A percentile compares a stretch with the other conserved stretches of the same genome.
These are phyloP conservation scores for Xerophyta viscosa DNA, from an alignment of 106 monocot species.

Conservation along the genomic window DNA sequence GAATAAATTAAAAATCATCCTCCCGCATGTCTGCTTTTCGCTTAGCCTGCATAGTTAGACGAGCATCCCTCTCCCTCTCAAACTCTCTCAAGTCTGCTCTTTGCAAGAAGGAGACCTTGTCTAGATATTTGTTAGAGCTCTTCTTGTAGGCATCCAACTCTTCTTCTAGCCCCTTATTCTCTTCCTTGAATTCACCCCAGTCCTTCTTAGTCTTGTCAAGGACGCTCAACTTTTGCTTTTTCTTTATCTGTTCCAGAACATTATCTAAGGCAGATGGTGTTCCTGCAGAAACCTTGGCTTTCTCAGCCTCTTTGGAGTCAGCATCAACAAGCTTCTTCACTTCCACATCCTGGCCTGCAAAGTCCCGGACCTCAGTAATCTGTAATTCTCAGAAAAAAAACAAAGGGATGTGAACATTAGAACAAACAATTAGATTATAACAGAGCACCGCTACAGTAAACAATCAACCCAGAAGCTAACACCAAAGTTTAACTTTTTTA, in stretches of 20 bases:
- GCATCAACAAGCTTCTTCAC: conserved; percentile 79
- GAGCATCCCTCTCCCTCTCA: conserved; percentile 79
- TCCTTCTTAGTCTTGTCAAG: conserved; percentile 97
- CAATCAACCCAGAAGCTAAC: too few species aligned
- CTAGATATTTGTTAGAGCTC: conserved; percentile 96
- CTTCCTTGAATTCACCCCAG: conserved; percentile 96
- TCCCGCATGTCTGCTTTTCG: conserved; percentile 58
- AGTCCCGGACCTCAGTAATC: conserved; percentile 90
- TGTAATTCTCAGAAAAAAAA: too few species aligned
- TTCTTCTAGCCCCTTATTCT: conserved; percentile 67
- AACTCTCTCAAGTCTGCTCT: conserved; percentile 84
- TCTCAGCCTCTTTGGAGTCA: conserved; percentile 87
- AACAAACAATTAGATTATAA: too few species aligned
- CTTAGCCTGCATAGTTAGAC: conserved; percentile 60
- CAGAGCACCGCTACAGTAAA: too few species aligned
- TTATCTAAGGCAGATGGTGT: conserved; percentile 56
- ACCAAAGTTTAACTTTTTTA: too few species aligned
- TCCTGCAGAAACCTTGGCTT: conserved; percentile 24
- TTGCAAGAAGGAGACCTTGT: conserved; percentile 93
- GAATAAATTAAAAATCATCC: conserved; percentile 34
- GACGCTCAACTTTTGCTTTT: conserved; percentile 92
- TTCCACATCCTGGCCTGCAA: conserved; percentile 87
- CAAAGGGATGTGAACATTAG: neutral
- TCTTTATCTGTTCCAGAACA: conserved; percentile 91
- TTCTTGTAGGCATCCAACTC: conserved; percentile 72